Percentiles rank a stretch among this genome's conserved stretches.
Conservation (phyloP, 208 protist species). For the Leishmania tropica region DNA sequence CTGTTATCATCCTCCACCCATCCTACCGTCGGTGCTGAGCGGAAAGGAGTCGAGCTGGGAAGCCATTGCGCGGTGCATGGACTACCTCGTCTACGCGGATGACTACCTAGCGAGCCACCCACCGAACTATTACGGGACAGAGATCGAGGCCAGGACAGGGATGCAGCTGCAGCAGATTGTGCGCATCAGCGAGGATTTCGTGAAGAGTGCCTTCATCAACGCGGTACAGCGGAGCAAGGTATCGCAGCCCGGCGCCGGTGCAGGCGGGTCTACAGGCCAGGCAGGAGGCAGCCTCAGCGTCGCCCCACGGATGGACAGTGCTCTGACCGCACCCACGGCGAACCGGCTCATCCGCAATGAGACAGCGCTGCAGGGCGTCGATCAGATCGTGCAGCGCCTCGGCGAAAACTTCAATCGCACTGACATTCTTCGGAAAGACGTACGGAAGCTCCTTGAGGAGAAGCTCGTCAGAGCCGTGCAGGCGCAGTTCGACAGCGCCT, state of each 20-base stretch:
- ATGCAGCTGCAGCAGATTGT: constrained; percentile 64
- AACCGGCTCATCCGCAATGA: constrained; percentile 61
- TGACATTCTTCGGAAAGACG: constrained; percentile 60
- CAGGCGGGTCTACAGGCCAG: neutral
- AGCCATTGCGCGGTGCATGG: constrained; percentile 67
- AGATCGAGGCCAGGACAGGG: constrained; percentile 49
- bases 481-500: constrained; percentile 52
- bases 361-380: constrained; percentile 58
- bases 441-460: constrained; percentile 56
- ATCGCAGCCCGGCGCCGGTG: neutral
- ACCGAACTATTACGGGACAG: constrained; percentile 55
- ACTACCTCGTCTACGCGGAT: constrained; percentile 89
- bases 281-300: neutral
- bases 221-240: constrained; percentile 47
- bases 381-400: constrained; percentile 69
- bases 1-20: constrained; percentile 83
- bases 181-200: constrained; percentile 61
- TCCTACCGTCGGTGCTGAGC: constrained; percentile 62
- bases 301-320: constrained; percentile 4
- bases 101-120: constrained; percentile 80
- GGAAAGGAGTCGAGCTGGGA: constrained; percentile 63
- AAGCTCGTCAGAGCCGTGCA: constrained; percentile 45
- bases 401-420: constrained; percentile 84
- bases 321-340: neutral
- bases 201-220: constrained; percentile 70